Evolutionary conservation across 805 yeast genomes (phyloP).

Genomic region (Saccharomyces mikatae): DNA sequence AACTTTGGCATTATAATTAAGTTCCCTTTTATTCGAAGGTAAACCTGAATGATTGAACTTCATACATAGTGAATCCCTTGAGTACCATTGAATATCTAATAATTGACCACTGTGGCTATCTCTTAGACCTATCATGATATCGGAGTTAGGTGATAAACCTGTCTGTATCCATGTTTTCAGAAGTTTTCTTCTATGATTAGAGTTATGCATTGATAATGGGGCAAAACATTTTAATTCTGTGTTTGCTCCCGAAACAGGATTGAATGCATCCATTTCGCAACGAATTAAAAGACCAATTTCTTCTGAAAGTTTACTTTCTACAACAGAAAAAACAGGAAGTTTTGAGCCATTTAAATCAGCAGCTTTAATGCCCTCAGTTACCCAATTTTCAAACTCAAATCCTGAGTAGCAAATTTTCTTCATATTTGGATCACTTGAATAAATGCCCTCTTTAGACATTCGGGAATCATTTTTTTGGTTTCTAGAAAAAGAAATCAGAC

Average conservation of each 20-base stretch:
- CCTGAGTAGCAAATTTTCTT: conserved; percentile 25
- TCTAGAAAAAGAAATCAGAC: conserved; percentile 15
- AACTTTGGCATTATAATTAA: conserved; percentile 20
- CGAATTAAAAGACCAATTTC: conserved; percentile 20
- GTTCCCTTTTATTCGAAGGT: conserved; percentile 8
- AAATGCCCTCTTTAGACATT: conserved; percentile 6
- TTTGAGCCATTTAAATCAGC: background rate
- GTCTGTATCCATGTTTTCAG: conserved; percentile 30
- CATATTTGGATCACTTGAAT: conserved; percentile 3
- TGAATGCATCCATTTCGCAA: conserved; percentile 29
- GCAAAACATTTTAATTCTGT: conserved; percentile 28
- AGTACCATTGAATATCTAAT: conserved; percentile 17
- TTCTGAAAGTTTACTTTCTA: conserved; percentile 16
- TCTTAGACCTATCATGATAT: conserved; percentile 26
- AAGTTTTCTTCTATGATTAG: conserved; percentile 24
- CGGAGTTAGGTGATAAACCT: conserved; percentile 21
- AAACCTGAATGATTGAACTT: conserved; percentile 16
- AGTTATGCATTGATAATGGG: conserved; percentile 14
- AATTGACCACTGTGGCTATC: conserved; percentile 19
- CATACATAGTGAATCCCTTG: conserved; percentile 14
- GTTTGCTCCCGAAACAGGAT: conserved; percentile 12
- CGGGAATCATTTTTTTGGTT: conserved; percentile 4
- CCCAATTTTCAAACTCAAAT: conserved; percentile 25
- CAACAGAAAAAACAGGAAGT: conserved; percentile 17
- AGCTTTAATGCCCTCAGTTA: conserved; percentile 5